Evolutionary conservation across 176 grass and related monocot species (phyloP).

Genomic region (Avena atlantica): DNA sequence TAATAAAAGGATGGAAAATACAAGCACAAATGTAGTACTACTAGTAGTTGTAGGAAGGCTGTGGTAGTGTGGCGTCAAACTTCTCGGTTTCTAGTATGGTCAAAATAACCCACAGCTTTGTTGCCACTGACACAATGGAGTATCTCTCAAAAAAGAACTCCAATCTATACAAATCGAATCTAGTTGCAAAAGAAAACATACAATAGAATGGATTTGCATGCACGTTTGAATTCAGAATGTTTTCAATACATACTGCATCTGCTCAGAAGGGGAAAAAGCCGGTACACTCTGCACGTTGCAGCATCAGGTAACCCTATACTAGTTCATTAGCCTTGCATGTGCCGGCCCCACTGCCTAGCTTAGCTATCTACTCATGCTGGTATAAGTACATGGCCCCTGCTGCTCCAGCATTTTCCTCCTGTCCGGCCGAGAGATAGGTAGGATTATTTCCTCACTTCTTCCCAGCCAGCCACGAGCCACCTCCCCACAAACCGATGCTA

Average conservation of each 20-base stretch:
- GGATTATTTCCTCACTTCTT: constrained; percentile 28
- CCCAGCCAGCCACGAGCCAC: constrained; percentile 36
- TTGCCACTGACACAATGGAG: background rate
- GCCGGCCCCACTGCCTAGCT: constrained; percentile 1
- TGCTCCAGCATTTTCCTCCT: constrained; percentile 14
- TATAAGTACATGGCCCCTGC: constrained; percentile 28
- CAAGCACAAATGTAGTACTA: background rate
- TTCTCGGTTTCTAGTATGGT: background rate
- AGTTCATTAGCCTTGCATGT: background rate
- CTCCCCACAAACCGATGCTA: constrained; percentile 37
- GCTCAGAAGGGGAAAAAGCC: constrained; percentile 13
- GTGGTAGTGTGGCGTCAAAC: background rate
- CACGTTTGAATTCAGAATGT: constrained; percentile 36
- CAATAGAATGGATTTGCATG: constrained; percentile 25
- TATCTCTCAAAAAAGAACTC: background rate
- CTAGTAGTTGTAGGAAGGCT: background rate
- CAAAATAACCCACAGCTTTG: constrained; percentile 17
- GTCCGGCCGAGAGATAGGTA: constrained; percentile 17
- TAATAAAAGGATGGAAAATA: background rate
- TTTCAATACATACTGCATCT: constrained; percentile 4
- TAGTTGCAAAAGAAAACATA: constrained; percentile 21
- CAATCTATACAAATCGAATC: background rate
- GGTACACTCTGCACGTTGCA: constrained; percentile 19
- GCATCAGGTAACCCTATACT: constrained; percentile 1
- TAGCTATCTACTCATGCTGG: background rate